These are phyloP conservation scores for Usnea hakonensis DNA, from an alignment of 495 filamentous ascomycete species.

Conservation along the genomic window DNA sequence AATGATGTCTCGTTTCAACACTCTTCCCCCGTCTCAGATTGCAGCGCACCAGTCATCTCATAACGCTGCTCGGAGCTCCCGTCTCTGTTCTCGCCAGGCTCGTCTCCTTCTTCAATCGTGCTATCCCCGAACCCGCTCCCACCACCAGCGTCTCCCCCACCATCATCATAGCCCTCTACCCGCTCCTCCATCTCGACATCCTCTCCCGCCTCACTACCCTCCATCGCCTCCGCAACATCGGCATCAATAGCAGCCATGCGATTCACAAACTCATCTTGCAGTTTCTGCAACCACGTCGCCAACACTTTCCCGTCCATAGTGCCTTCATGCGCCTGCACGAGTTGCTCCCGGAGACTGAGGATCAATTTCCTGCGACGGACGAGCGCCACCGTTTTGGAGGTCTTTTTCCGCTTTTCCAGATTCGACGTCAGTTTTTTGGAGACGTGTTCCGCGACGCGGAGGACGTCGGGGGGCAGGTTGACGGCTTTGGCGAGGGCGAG, in stretches of 20 bases:
- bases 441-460: slow-evolving; percentile 60
- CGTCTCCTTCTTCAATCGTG: neutral
- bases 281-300: slow-evolving; percentile 53
- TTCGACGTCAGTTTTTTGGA: slow-evolving; percentile 50
- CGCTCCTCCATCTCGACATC: neutral
- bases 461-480: slow-evolving; percentile 57
- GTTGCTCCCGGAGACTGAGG: slow-evolving; percentile 62
- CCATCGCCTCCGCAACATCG: slow-evolving; percentile 22
- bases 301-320: slow-evolving; percentile 59
- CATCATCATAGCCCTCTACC: neutral
- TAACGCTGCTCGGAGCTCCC: slow-evolving; percentile 2
- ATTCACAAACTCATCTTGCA: slow-evolving; percentile 70
- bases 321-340: slow-evolving; percentile 62
- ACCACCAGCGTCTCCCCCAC: neutral
- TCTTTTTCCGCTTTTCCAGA: slow-evolving; percentile 47
- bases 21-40: slow-evolving; percentile 2
- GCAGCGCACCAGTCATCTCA: slow-evolving; percentile 15
- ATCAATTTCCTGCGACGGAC: slow-evolving; percentile 62
- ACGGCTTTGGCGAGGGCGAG: slow-evolving; percentile 69
- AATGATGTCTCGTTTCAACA: too few species aligned
- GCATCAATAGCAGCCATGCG: slow-evolving; percentile 58
- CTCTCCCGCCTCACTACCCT: slow-evolving; percentile 13
- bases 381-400: slow-evolving; percentile 46
- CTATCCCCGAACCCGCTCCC: too few species aligned
- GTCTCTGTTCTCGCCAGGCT: neutral